phyloP scores from a whole-genome alignment of 2,329 filamentous ascomycete genomes.

The Fusarium bactridioides region DNA sequence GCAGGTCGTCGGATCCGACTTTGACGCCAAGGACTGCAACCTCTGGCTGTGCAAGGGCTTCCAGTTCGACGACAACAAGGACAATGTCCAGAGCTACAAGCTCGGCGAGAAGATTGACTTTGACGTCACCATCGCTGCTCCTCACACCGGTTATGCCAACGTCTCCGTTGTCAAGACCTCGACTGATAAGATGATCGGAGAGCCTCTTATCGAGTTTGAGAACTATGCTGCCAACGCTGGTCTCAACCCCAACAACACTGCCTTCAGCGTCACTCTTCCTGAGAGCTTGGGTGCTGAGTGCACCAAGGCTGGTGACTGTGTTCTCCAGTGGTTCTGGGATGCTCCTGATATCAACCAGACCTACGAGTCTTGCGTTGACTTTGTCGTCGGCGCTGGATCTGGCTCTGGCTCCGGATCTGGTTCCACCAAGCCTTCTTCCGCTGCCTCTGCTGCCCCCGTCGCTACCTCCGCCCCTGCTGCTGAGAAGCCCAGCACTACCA shows the following conservation, averaged over 20 bases:
- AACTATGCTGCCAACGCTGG: slow-evolving; percentile 59
- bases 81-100: slow-evolving; percentile 52
- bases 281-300: slow-evolving; percentile 55
- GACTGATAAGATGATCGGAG: slow-evolving; percentile 60
- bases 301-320: slow-evolving; percentile 56
- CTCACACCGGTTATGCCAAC: slow-evolving; percentile 59
- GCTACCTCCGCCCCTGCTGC: slow-evolving; percentile 1
- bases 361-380: slow-evolving; percentile 70
- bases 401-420: background rate
- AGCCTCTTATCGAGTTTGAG: slow-evolving; percentile 62
- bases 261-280: slow-evolving; percentile 65
- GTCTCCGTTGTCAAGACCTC: slow-evolving; percentile 65
- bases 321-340: slow-evolving; percentile 71
- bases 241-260: slow-evolving; percentile 53
- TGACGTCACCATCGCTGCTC: slow-evolving; percentile 51
- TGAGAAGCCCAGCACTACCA: slow-evolving; percentile 11
- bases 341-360: slow-evolving; percentile 64
- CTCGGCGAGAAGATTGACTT: slow-evolving; percentile 55
- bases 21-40: slow-evolving; percentile 45
- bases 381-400: slow-evolving; percentile 44
- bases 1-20: slow-evolving; percentile 42
- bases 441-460: slow-evolving; percentile 2
- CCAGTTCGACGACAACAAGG: slow-evolving; percentile 54
- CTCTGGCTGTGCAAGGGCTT: slow-evolving; percentile 58
- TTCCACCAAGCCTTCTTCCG: slow-evolving; percentile 13